Evolutionary conservation across 768 basidiomycete genomes (phyloP).

Genomic region (Coprinopsis sp.): DNA sequence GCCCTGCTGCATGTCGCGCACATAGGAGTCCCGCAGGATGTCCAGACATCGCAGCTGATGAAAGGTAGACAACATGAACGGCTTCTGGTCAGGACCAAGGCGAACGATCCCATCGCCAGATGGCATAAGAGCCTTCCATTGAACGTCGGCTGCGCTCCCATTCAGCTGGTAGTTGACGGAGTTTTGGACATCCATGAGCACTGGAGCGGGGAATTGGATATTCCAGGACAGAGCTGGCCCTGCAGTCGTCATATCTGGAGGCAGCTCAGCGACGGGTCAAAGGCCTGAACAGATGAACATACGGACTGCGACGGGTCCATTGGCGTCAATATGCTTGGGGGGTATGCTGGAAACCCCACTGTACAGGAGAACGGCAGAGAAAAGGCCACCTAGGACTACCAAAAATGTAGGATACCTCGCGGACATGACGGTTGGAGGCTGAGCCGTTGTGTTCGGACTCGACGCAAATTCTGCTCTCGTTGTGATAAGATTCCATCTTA

Average conservation of each 20-base stretch:
- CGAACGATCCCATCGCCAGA: conserved; percentile 26
- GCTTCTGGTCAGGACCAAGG: conserved; percentile 25
- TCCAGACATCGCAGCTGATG: conserved; percentile 36
- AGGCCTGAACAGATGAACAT: no score
- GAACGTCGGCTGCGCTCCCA: conserved; percentile 14
- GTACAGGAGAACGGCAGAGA: no score
- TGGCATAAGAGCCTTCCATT: conserved; percentile 10
- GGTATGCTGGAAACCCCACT: no score
- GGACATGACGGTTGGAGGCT: no score
- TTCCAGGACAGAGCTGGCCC: not conserved
- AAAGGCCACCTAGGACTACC: no score
- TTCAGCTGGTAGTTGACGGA: conserved; percentile 20
- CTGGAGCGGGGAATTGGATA: not conserved
- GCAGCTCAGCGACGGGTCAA: no score
- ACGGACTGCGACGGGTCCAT: no score
- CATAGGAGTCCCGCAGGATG: conserved; percentile 25
- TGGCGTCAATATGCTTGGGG: no score
- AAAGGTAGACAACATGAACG: conserved; percentile 30
- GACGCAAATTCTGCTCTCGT: no score
- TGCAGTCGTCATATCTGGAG: not conserved
- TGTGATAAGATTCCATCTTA: no score
- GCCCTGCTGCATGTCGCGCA: not conserved
- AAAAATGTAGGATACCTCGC: no score
- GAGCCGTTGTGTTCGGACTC: no score
- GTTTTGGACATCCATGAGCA: conserved; percentile 15